A percentile compares a stretch with the other conserved stretches of the same genome.
phyloP scores from a whole-genome alignment of 305 asterid species.

The Fraxinus angustifolia region DNA sequence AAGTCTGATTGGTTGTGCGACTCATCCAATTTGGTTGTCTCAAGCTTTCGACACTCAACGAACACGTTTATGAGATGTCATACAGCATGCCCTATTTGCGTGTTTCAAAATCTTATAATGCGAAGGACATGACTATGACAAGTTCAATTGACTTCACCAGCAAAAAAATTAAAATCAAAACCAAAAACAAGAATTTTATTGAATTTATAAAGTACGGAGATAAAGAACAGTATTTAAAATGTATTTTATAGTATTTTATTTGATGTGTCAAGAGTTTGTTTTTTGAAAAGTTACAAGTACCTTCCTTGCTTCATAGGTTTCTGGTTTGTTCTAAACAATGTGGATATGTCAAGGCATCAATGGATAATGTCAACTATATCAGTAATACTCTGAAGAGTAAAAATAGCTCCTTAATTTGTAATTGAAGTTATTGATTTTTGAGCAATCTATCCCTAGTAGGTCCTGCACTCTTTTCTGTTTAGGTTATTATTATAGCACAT shows the following conservation, averaged over 20 bases:
- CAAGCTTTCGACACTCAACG: background rate
- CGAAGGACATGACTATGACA: background rate
- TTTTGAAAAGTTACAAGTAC: background rate
- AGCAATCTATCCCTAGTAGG: slow-evolving; percentile 9
- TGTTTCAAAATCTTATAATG: background rate
- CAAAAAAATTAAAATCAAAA: background rate
- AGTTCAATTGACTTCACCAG: background rate
- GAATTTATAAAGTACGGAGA: background rate
- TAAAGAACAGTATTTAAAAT: background rate
- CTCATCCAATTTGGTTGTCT: background rate
- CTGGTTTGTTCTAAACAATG: background rate
- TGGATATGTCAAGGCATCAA: background rate
- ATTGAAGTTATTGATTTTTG: background rate
- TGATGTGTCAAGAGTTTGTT: background rate
- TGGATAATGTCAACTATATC: background rate
- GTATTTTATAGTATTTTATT: background rate
- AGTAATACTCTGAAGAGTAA: background rate
- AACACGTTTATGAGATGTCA: background rate
- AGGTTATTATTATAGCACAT: slow-evolving; percentile 16
- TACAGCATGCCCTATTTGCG: background rate
- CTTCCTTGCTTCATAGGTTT: background rate
- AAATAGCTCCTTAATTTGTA: background rate
- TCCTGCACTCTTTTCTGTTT: background rate
- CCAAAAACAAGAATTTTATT: background rate
- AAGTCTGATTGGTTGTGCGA: background rate